phyloP scores from a whole-genome alignment of 352 stramenopile genomes.

The Phytopythium aichiense region DNA sequence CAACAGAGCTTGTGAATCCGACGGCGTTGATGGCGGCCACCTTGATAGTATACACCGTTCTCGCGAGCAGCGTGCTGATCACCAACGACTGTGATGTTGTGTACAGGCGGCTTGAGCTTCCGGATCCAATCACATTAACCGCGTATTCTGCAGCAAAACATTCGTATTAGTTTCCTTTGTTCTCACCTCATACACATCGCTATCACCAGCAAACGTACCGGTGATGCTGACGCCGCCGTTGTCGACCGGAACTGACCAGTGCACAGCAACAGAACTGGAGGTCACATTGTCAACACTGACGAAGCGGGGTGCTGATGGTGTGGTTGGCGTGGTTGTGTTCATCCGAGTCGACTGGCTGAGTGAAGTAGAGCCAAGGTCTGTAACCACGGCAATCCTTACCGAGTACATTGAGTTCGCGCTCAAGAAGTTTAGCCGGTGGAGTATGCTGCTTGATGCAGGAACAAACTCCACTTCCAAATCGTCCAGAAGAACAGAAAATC shows the following conservation, averaged over 20 bases:
- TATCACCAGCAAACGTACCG: conserved; percentile 17
- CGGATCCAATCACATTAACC: conserved; percentile 15
- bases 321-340: conserved; percentile 22
- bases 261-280: conserved; percentile 26
- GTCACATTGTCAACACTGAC: conserved; percentile 27
- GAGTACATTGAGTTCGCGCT: conserved; percentile 22
- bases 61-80: conserved; percentile 26
- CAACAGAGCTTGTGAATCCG: conserved; percentile 18
- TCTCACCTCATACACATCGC: neutral
- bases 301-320: conserved; percentile 26
- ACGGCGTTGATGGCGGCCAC: conserved; percentile 33
- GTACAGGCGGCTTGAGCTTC: conserved; percentile 11
- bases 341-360: conserved; percentile 25
- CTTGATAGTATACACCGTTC: conserved; percentile 48
- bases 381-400: conserved; percentile 33
- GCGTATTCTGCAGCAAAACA: conserved; percentile 15
- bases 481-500: conserved; percentile 38
- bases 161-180: neutral
- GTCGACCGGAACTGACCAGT: conserved; percentile 39
- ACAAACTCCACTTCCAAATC: conserved; percentile 15
- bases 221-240: conserved; percentile 36
- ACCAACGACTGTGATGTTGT: conserved; percentile 11
- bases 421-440: conserved; percentile 27
- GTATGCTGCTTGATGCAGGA: conserved; percentile 13
- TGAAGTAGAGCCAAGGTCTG: conserved; percentile 29